Evolutionary conservation across 1,284 basidiomycete genomes (phyloP), one percentile per base, ranked within the genome.

Genomic region (Hortiboletus rubellus): DNA sequence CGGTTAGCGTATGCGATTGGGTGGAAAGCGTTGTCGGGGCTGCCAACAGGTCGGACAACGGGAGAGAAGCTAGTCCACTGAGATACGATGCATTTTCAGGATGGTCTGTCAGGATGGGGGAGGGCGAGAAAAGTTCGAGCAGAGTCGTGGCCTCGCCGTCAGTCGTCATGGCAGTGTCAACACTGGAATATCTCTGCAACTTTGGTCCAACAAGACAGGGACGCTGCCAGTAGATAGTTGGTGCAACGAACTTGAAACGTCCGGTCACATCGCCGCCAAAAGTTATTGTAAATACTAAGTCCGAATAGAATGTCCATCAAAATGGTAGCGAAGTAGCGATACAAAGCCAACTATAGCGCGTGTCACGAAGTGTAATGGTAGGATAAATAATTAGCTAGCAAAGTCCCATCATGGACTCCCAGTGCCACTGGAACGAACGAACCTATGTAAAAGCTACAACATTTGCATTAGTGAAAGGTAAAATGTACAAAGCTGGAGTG

Each of bases 1-100:
- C 88, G 17, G 92, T 92, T 57, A 95, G 82, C 59, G 91, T 89
- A 44, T 91, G 86, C 0, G 90, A 84, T 59, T 94, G 92, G 1
- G 89, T 87, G 46, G 89, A 84, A 42, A 96, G 85, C 31, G 81
- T 72, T 2, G 83, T 77, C 0, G 94, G 94, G 66, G 94, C 87
- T 3, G 83, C 73, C 31, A 86, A 74, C 22, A 96, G 80, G 30
- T 85, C 81, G 40, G 79, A 71, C 31, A 95, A 80, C 3, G 85
- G 77, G 30, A 91, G 80, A 9, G 82, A 79, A 2, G 86, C 83
- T 38, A 94, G 77, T 46, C 85, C 80, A n/a, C 76, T 69, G 24
- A 91, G 78, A 67, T 91, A 92, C 6, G 69, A 69, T 66, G 71
- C 64, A 68, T 76, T 54, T 72, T 71, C 77, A 27, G 64, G 56